Conservation (phyloP, 495 filamentous ascomycete species). For the Trichoderma asperelloides region DNA sequence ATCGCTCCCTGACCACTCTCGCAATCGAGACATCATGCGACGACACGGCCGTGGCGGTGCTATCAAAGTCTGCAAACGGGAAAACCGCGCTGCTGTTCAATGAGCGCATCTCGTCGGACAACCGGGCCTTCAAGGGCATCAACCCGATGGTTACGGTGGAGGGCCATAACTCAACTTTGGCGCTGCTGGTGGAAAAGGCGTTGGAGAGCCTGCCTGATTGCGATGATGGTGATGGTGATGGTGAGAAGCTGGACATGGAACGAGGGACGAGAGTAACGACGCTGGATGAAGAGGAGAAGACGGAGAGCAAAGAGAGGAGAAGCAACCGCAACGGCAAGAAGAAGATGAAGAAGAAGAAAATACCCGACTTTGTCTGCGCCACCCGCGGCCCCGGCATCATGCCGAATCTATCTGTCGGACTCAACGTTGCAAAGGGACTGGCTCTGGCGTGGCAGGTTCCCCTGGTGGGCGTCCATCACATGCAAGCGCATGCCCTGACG, state of each 20-base stretch:
- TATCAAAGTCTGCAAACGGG: slow-evolving; percentile 46
- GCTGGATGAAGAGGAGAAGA: slow-evolving; percentile 12
- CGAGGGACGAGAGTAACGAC: no score
- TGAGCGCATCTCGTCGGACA: slow-evolving; percentile 72
- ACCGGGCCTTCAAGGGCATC: slow-evolving; percentile 60
- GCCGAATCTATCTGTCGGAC: slow-evolving; percentile 59
- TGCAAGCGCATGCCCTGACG: slow-evolving; percentile 93
- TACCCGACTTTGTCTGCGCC: slow-evolving; percentile 72
- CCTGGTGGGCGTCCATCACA: slow-evolving; percentile 82
- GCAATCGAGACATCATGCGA: slow-evolving; percentile 97
- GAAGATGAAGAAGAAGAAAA: slow-evolving; percentile 15
- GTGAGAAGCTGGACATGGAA: neutral
- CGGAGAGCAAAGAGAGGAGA: slow-evolving; percentile 11
- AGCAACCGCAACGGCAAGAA: neutral
- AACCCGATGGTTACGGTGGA: slow-evolving; percentile 64
- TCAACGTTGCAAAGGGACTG: slow-evolving; percentile 83
- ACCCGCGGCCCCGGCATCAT: slow-evolving; percentile 89
- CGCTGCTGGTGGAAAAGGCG: slow-evolving; percentile 55
- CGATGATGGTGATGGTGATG: neutral
- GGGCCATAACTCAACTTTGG: slow-evolving; percentile 63
- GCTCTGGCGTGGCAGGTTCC: slow-evolving; percentile 75
- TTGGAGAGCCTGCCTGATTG: slow-evolving; percentile 42
- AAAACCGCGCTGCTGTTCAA: slow-evolving; percentile 62
- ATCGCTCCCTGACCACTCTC: slow-evolving; percentile 50
- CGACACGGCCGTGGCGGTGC: slow-evolving; percentile 84